A percentile compares a stretch with the other conserved stretches of the same genome.
These are phyloP conservation scores for Sporothrix protearum DNA, from an alignment of 2,329 filamentous ascomycete species.

Conservation along the genomic window DNA sequence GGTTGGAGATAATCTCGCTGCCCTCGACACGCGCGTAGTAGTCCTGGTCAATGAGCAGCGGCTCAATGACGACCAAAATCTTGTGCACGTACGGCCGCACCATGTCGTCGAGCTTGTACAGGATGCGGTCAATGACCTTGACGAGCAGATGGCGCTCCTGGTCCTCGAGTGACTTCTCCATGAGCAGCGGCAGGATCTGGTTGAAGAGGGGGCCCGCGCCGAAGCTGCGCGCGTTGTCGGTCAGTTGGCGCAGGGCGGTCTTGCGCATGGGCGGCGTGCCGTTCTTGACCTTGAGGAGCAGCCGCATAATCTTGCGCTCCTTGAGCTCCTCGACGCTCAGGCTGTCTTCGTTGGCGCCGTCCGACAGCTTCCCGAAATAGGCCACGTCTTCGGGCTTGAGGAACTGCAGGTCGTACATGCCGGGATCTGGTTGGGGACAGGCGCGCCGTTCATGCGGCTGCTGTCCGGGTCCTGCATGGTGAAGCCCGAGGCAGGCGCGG, in stretches of 20 bases:
- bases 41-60: constrained; percentile 97
- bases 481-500: constrained; percentile 76
- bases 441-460: constrained; percentile 76
- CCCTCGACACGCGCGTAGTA: constrained; percentile 98
- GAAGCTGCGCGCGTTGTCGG: constrained; percentile 94
- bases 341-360: constrained; percentile 85
- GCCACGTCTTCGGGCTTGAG: constrained; percentile 99
- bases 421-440: constrained; percentile 94
- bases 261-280: constrained; percentile 98
- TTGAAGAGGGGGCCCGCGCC: constrained; percentile 93
- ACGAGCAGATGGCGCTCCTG: constrained; percentile 97
- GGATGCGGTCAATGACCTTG: constrained; percentile 96
- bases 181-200: constrained; percentile 91
- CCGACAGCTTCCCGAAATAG: constrained; percentile 96
- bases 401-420: constrained; percentile 92
- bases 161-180: constrained; percentile 97
- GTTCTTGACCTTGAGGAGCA: constrained; percentile 98
- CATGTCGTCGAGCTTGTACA: constrained; percentile 97
- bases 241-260: constrained; percentile 93
- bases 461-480: constrained; percentile 97
- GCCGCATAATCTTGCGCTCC: constrained; percentile 96
- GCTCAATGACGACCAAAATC: constrained; percentile 97
- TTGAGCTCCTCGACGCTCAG: constrained; percentile 94
- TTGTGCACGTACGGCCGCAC: constrained; percentile 97
- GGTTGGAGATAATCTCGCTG: constrained; percentile 96